A percentile compares a stretch with the other conserved stretches of the same genome.
phyloP scores from a whole-genome alignment of 179 eudicot genomes.

The Nepenthes alata region DNA sequence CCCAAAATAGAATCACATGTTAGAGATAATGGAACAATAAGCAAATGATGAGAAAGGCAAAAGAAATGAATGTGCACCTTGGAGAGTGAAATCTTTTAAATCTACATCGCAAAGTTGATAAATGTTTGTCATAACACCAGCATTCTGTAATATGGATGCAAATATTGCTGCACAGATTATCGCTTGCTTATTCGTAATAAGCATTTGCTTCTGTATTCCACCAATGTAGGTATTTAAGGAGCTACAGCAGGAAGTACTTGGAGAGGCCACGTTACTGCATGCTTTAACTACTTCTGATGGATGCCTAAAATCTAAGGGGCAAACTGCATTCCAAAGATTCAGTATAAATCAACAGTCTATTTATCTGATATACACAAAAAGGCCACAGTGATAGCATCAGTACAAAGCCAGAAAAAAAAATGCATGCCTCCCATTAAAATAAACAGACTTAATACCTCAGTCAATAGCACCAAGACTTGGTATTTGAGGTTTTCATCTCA shows the following conservation, averaged over 20 bases:
- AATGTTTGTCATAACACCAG: conserved; percentile 77
- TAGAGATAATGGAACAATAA: conserved; percentile 11
- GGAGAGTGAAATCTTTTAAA: conserved; percentile 82
- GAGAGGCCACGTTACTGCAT: conserved; percentile 72
- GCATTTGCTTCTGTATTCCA: conserved; percentile 72
- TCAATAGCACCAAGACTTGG: too few relatives aligned
- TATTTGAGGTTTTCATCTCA: too few relatives aligned
- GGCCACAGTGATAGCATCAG: too few relatives aligned
- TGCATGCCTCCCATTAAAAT: too few relatives aligned
- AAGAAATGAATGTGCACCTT: conserved; percentile 34
- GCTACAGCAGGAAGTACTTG: conserved; percentile 86
- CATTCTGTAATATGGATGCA: conserved; percentile 69
- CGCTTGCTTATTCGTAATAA: conserved; percentile 88
- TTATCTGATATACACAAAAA: too few relatives aligned
- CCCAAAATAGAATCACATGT: conserved; percentile 11
- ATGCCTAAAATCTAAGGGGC: conserved; percentile 65
- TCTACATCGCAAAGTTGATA: conserved; percentile 96
- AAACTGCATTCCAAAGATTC: conserved; percentile 36
- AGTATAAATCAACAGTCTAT: not conserved
- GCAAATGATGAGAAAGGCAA: not conserved
- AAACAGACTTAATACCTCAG: too few relatives aligned
- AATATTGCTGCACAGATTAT: conserved; percentile 73
- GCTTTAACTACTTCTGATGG: conserved; percentile 72
- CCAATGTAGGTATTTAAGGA: conserved; percentile 65
- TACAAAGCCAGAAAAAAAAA: too few relatives aligned